These are phyloP conservation scores for Mortierella sp. DNA, from an alignment of 371 early-diverging fungal species.

Conservation along the genomic window DNA sequence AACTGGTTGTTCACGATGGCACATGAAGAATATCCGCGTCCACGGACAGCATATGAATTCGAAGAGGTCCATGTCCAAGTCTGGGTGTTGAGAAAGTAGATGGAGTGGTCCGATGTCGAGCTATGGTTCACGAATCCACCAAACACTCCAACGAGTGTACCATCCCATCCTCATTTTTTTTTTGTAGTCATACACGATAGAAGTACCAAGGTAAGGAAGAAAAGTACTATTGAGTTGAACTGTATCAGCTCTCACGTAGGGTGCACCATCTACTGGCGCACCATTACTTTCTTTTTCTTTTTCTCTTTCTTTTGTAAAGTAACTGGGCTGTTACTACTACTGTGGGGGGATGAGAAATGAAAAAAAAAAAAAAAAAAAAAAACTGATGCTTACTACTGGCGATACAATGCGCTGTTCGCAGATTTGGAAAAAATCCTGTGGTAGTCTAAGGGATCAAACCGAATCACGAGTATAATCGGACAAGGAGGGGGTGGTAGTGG, in stretches of 20 bases:
- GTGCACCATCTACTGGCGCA: too few relatives aligned
- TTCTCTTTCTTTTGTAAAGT: not conserved
- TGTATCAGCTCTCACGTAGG: not conserved
- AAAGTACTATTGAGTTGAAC: not conserved
- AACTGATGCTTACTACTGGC: conserved; percentile 3
- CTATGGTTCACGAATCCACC: conserved; percentile 28
- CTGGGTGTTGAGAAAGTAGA: conserved; percentile 26
- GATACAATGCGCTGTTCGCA: conserved; percentile 8
- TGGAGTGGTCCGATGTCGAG: conserved; percentile 21
- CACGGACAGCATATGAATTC: conserved; percentile 21
- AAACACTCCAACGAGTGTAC: conserved; percentile 18
- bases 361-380: not conserved
- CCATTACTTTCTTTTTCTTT: too few relatives aligned
- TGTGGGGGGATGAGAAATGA: not conserved
- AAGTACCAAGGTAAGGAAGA: not conserved
- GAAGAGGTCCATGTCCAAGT: conserved; percentile 28
- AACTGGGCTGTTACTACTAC: too few relatives aligned
- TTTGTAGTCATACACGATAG: not conserved
- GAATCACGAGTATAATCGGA: not conserved
- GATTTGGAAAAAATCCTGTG: conserved; percentile 1
- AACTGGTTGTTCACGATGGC: conserved; percentile 23
- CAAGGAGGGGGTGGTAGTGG: too few relatives aligned
- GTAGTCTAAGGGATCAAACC: not conserved
- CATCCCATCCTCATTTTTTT: conserved; percentile 21
- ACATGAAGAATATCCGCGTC: conserved; percentile 24